Conservation (phyloP, 768 basidiomycete genomes). For the Gymnopilus junonius region DNA sequence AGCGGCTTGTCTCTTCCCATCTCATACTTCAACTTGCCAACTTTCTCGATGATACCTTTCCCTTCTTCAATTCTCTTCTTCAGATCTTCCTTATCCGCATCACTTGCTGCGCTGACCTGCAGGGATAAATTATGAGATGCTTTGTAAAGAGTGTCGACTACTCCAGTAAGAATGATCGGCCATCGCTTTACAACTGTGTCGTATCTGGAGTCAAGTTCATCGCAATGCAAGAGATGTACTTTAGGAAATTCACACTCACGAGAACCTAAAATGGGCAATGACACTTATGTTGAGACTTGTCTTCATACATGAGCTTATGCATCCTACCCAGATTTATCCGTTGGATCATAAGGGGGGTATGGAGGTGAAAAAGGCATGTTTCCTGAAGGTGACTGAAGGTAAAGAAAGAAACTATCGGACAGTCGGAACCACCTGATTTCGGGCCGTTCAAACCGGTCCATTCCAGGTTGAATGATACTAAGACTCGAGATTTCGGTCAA, state of each 20-base stretch:
- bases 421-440: neutral
- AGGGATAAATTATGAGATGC: slow-evolving; percentile 66
- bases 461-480: neutral
- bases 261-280: slow-evolving; percentile 51
- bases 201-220: slow-evolving; percentile 49
- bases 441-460: neutral
- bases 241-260: slow-evolving; percentile 39
- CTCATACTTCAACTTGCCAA: slow-evolving; percentile 83
- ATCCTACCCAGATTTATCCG: slow-evolving; percentile 64
- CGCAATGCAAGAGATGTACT: neutral
- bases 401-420: no score
- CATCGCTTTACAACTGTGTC: slow-evolving; percentile 81
- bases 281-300: neutral
- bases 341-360: slow-evolving; percentile 75
- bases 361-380: slow-evolving; percentile 37
- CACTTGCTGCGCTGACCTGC: slow-evolving; percentile 31
- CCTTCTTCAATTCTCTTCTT: slow-evolving; percentile 70
- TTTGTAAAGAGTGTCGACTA: slow-evolving; percentile 78
- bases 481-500: no score
- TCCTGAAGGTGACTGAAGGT: no score
- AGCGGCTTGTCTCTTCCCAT: slow-evolving; percentile 83
- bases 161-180: slow-evolving; percentile 81
- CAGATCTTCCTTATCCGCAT: slow-evolving; percentile 26
- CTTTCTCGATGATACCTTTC: slow-evolving; percentile 71
- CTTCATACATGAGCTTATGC: neutral